Percentiles rank a stretch among this genome's conserved stretches.
phyloP scores from a whole-genome alignment of 169 alveolate genomes.

The Fabrea salina region DNA sequence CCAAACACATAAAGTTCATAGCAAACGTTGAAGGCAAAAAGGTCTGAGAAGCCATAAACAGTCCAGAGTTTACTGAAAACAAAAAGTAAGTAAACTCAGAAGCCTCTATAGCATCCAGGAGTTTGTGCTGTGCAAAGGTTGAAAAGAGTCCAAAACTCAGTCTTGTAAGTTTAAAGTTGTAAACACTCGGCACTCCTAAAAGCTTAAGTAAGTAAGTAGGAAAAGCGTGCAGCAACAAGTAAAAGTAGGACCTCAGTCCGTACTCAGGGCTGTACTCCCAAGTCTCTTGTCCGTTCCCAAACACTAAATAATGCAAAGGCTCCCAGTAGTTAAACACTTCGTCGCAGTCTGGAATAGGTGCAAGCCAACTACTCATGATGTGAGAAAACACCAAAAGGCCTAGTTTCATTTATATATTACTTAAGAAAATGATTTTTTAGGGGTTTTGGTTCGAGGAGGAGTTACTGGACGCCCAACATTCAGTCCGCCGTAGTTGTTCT shows the following conservation, averaged over 20 bases:
- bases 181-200: not conserved
- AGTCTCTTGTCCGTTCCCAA: constrained; percentile 4
- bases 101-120: not conserved
- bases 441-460: not conserved
- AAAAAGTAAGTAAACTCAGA: not conserved
- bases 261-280: constrained; percentile 30
- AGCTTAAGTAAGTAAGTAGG: not conserved
- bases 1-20: not conserved
- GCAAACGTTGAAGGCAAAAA: constrained; percentile 9
- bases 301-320: constrained; percentile 19
- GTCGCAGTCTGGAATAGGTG: constrained; percentile 26
- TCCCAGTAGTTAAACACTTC: constrained; percentile 34
- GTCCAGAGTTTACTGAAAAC: not conserved
- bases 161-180: not conserved
- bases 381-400: too few species aligned
- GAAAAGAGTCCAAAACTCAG: not conserved
- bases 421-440: constrained; percentile 28
- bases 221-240: not conserved
- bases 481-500: constrained; percentile 6
- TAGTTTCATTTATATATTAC: too few species aligned
- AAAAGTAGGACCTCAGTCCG: constrained; percentile 7
- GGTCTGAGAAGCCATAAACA: not conserved
- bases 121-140: not conserved
- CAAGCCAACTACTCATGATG: too few species aligned
- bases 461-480: not conserved